Base-by-base conservation (phyloP, 2,329 filamentous ascomycete genomes). In the Penicillium sp. region DNA sequence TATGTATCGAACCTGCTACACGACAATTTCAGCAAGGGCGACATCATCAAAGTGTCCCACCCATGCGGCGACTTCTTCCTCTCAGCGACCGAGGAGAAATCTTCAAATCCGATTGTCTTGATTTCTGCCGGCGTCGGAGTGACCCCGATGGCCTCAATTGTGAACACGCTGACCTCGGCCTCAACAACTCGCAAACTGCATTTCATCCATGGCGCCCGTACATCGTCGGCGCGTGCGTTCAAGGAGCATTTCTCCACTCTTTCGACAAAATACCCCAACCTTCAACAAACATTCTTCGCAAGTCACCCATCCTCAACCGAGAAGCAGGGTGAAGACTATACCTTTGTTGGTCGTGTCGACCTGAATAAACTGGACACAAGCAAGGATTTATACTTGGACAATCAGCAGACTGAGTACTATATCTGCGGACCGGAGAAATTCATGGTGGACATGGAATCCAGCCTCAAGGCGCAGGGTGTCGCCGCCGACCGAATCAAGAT, bases 1-100 rank as follows among this genome's bases (percentile, higher is more conserved):
- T 77, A 82, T 49, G 76, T 89, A 14, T 87, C 84, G 40, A 88
- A 87, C 61, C 70, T 85, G 32, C 72, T 89, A 28, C 81, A 89
- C 61, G 78, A 82, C 53, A 68, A 71, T 14, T 77, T 81, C 62
- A 69, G 75, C 1, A 75, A 77, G 34, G 85, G 85, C 32, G 82
- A 86, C 58, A 59, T 74, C 0, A 62, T 89, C 8, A 73, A 84
- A 52, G 69, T 89, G 9, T 83, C 82, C 3, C 84, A 87, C 60
- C 86, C 86, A 0, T 74, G 72, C 3, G 81, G 81, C 34, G 79
- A 83, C 58, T 82, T 84, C 66, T 79, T 70, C 63, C 70, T 82
- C 35, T 40, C 55, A 1, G 45, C 46, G 1, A 42, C 48, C n/a
- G 49, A 59, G 3, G 73, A 80, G 32, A 23, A 46, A 6, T 14